Evolutionary conservation across 1,284 basidiomycete species (phyloP), one percentile per base, ranked within the genome.

Genomic region (Sporisorium reilianum): DNA sequence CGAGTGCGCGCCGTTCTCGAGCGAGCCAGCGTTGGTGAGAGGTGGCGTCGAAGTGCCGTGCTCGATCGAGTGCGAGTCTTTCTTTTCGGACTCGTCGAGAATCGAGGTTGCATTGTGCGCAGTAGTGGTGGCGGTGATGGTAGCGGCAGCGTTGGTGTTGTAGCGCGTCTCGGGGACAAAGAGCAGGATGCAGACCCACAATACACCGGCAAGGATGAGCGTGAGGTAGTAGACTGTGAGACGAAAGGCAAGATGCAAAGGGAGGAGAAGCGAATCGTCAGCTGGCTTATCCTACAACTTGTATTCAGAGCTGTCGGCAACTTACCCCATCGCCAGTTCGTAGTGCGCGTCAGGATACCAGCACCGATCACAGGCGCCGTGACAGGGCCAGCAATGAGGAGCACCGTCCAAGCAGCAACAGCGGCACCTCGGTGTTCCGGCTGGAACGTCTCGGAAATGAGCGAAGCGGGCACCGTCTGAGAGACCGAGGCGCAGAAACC

Each of bases 151-250:
- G 57, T 60, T 64, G 41, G 41, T 12, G 34, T 63, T 77, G 83
- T 84, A 85, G 23, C 81, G 75, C 0, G 85, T 86, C 60, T 86
- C 85, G 11, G 84, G 84, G 4, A 84, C 79, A 48, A 85, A 59
- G 53, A 83, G 67, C 25, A 82, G 46, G 62, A 85, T 67, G 54
- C 81, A 68, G 20, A 80, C 36, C 46, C 82, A 63, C 25, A 81
- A 78, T 2, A 78, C 53, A 6, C 79, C 81, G 18, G 76, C 81
- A 9, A 85, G 70, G 38, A 77, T 84, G 14, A 84, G 64, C 55
- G 72, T 69, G 58, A 85, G 64, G 77, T 84, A 85, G 78, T 83
- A 85, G 30, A 84, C 52, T n/a, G n/a, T n/a, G n/a, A n/a, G n/a
- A n/a, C n/a, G n/a, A n/a, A n/a, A n/a, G n/a, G n/a, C n/a, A n/a